A percentile compares a stretch with the other conserved stretches of the same genome.
phyloP scores from a whole-genome alignment of 2,329 filamentous ascomycete genomes.

The Xylariaceae sp. region DNA sequence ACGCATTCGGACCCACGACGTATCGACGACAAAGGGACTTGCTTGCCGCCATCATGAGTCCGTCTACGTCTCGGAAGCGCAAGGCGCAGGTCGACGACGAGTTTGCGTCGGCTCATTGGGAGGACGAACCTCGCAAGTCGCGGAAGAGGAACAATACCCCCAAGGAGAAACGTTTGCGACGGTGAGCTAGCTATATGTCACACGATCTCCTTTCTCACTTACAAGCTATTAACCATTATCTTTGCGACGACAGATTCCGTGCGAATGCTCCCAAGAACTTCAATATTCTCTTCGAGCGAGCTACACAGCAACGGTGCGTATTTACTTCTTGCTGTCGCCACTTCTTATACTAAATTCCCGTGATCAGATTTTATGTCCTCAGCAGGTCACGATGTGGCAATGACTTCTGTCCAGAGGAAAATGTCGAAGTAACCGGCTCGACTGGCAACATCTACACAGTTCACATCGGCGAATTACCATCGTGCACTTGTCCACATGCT shows the following conservation, averaged over 20 bases:
- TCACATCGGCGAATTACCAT: conserved; percentile 45
- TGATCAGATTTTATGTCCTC: conserved; percentile 42
- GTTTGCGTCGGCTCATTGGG: no score
- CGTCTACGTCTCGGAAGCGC: no score
- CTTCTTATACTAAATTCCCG: not conserved
- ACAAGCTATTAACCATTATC: not conserved
- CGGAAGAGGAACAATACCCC: not conserved
- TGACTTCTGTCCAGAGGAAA: conserved; percentile 42
- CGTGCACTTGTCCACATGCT: conserved; percentile 53
- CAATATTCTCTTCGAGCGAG: conserved; percentile 33
- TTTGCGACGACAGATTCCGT: conserved; percentile 7
- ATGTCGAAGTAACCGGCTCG: conserved; percentile 55
- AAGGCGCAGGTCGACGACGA: no score
- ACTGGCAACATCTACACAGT: conserved; percentile 63
- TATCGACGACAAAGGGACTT: no score
- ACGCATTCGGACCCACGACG: not conserved
- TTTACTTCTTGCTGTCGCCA: not conserved
- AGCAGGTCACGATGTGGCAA: conserved; percentile 35
- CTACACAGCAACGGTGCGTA: conserved; percentile 36
- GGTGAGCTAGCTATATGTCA: conserved; percentile 4
- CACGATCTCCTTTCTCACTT: not conserved
- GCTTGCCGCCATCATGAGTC: no score
- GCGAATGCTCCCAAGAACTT: conserved; percentile 6
- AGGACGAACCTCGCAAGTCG: not conserved
- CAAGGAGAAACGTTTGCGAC: conserved; percentile 5